Conservation (phyloP, 176 grass and related monocot genomes). For the Oryza longistaminata region DNA sequence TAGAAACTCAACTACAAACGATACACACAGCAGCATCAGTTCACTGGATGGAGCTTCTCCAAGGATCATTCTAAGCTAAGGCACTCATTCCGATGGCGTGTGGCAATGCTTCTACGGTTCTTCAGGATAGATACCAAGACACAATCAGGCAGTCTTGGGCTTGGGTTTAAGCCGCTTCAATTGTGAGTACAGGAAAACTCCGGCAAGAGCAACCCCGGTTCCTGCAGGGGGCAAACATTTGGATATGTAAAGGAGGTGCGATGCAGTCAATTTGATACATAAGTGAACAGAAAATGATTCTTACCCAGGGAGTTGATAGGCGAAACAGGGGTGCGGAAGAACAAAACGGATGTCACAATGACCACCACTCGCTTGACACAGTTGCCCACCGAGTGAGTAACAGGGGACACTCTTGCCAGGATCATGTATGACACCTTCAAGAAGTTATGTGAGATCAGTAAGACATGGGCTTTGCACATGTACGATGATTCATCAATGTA, state of each 20-base stretch:
- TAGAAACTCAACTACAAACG: constrained; percentile 23
- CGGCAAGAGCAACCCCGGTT: constrained; percentile 78
- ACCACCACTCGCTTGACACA: constrained; percentile 93
- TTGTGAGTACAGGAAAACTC: constrained; percentile 95
- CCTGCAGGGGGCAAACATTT: constrained; percentile 42
- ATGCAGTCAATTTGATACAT: background rate
- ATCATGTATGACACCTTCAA: constrained; percentile 95
- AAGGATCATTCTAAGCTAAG: constrained; percentile 4
- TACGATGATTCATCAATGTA: constrained; percentile 16
- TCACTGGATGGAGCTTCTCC: constrained; percentile 8
- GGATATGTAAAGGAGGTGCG: background rate
- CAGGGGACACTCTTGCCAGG: constrained; percentile 83
- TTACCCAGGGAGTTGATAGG: constrained; percentile 83
- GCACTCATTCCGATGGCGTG: background rate
- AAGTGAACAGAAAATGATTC: background rate
- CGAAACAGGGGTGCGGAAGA: constrained; percentile 93
- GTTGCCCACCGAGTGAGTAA: constrained; percentile 93
- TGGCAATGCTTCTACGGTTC: background rate
- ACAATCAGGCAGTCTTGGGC: constrained; percentile 65
- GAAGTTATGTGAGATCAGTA: constrained; percentile 15
- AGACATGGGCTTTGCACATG: background rate
- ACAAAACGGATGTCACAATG: constrained; percentile 91
- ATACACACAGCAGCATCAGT: background rate
- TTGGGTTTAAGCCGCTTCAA: constrained; percentile 92
- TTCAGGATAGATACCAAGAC: background rate